These are phyloP conservation scores for Kazachstania africana DNA, from an alignment of 805 yeast species.

Conservation along the genomic window DNA sequence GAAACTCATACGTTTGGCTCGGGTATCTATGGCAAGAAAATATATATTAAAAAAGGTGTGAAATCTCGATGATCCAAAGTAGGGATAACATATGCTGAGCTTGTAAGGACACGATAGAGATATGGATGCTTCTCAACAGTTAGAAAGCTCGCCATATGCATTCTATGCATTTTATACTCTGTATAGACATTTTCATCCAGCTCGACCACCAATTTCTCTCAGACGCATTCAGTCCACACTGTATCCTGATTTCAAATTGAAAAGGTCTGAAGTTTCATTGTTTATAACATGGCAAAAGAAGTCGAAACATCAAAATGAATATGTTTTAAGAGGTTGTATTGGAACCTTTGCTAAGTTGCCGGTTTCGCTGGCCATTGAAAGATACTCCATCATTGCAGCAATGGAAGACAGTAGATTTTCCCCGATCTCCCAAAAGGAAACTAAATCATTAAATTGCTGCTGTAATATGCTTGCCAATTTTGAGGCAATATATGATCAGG, in stretches of 20 bases:
- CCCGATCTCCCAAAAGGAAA: conserved; percentile 47
- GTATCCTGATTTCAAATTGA: conserved; percentile 7
- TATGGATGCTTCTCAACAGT: no score
- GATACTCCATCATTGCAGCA: conserved; percentile 60
- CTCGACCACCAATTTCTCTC: no score
- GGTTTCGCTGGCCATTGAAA: conserved; percentile 44
- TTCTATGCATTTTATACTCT: conserved; percentile 25
- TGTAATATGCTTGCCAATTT: conserved; percentile 31
- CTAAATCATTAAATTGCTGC: conserved; percentile 34
- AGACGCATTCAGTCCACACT: conserved; percentile 5
- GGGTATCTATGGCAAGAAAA: no score
- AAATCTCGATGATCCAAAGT: no score
- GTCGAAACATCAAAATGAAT: conserved; percentile 3
- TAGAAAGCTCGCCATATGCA: conserved; percentile 25
- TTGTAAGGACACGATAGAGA: no score
- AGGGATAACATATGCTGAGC: no score
- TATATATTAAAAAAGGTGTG: no score
- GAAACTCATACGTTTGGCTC: no score
- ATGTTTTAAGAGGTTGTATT: conserved; percentile 71
- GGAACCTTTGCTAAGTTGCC: conserved; percentile 65
- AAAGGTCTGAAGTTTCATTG: conserved; percentile 38
- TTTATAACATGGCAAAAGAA: conserved; percentile 79
- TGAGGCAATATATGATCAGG: conserved; percentile 30
- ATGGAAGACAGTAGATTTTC: conserved; percentile 67
- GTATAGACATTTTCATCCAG: conserved; percentile 9